These are phyloP conservation scores for Pelargonium myrrhifolium DNA, from an alignment of 441 rosid genomes.

Conservation along the genomic window DNA sequence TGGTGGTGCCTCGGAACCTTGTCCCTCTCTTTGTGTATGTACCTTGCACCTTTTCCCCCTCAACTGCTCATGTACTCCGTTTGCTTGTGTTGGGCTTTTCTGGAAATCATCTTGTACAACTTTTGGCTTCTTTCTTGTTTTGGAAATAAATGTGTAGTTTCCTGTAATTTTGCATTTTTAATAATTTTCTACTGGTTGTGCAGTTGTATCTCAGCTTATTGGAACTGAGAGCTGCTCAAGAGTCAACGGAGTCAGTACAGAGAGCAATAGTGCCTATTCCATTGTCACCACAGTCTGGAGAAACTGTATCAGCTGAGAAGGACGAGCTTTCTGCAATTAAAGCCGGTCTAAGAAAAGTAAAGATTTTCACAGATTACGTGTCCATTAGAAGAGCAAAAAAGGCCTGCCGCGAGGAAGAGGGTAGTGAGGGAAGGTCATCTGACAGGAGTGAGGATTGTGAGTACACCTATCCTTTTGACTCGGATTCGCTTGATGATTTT, in stretches of 20 bases:
- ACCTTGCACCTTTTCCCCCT: constrained; percentile 8
- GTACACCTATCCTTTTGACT: constrained; percentile 60
- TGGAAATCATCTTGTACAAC: too few relatives aligned
- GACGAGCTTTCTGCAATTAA: constrained; percentile 68
- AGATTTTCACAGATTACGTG: constrained; percentile 59
- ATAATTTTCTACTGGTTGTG: constrained; percentile 10
- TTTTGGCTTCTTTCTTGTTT: too few relatives aligned
- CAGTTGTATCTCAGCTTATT: constrained; percentile 63
- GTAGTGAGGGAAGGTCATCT: constrained; percentile 54
- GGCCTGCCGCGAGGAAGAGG: constrained; percentile 54
- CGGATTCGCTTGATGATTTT: constrained; percentile 64
- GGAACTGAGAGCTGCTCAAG: constrained; percentile 54
- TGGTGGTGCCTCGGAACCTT: constrained; percentile 39
- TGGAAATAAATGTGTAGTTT: too few relatives aligned
- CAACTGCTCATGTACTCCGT: too few relatives aligned
- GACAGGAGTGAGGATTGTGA: constrained; percentile 62
- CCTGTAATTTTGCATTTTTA: too few relatives aligned
- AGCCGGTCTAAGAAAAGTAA: constrained; percentile 74
- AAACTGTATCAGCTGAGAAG: constrained; percentile 41
- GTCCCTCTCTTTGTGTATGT: constrained; percentile 57
- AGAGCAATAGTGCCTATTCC: constrained; percentile 49
- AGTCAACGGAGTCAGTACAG: constrained; percentile 37
- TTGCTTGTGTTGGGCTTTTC: too few relatives aligned
- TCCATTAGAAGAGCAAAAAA: constrained; percentile 54
- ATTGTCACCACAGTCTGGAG: constrained; percentile 44